A percentile compares a stretch with the other conserved stretches of the same genome.
Conservation (phyloP, 2,329 filamentous ascomycete species). For the Mycocentrospora acerina region DNA sequence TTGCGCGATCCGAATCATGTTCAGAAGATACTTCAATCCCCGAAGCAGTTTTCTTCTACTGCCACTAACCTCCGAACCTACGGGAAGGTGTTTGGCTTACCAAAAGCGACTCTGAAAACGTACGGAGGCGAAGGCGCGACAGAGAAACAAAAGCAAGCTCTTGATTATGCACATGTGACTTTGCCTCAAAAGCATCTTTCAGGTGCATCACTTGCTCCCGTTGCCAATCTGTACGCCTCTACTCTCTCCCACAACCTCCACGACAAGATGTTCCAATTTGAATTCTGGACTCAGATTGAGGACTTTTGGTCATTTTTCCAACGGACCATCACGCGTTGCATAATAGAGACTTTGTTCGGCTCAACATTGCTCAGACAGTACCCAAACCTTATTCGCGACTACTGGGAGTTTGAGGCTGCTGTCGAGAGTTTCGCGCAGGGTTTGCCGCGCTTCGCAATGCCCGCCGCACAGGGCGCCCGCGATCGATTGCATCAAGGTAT, state of each 20-base stretch:
- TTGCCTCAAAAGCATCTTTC: slow-evolving; percentile 17
- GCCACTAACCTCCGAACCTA: slow-evolving; percentile 5
- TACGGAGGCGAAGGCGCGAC: slow-evolving; percentile 3
- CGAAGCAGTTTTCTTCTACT: slow-evolving; percentile 8
- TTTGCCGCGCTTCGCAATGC: slow-evolving; percentile 18
- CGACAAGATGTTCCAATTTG: slow-evolving; percentile 33
- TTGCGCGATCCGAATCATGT: slow-evolving; percentile 25
- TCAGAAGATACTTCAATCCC: slow-evolving; percentile 14
- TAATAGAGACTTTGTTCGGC: slow-evolving; percentile 26
- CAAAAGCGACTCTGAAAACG: slow-evolving; percentile 5
- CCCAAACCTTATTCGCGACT: slow-evolving; percentile 27
- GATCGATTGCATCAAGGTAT: slow-evolving; percentile 23
- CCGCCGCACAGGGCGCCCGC: slow-evolving; percentile 15
- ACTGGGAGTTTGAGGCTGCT: slow-evolving; percentile 25
- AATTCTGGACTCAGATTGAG: slow-evolving; percentile 33
- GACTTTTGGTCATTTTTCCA: slow-evolving; percentile 34
- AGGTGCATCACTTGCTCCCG: slow-evolving; percentile 9
- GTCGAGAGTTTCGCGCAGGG: slow-evolving; percentile 19
- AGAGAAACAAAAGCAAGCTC: not conserved
- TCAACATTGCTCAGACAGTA: slow-evolving; percentile 26
- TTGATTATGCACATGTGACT: slow-evolving; percentile 7
- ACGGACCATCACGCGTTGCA: slow-evolving; percentile 28
- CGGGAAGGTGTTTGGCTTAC: slow-evolving; percentile 17
- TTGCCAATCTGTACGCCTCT: slow-evolving; percentile 20
- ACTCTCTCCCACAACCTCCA: slow-evolving; percentile 25